phyloP scores from a whole-genome alignment of 2,329 filamentous ascomycete species.

The Colletotrichum brevisporum region DNA sequence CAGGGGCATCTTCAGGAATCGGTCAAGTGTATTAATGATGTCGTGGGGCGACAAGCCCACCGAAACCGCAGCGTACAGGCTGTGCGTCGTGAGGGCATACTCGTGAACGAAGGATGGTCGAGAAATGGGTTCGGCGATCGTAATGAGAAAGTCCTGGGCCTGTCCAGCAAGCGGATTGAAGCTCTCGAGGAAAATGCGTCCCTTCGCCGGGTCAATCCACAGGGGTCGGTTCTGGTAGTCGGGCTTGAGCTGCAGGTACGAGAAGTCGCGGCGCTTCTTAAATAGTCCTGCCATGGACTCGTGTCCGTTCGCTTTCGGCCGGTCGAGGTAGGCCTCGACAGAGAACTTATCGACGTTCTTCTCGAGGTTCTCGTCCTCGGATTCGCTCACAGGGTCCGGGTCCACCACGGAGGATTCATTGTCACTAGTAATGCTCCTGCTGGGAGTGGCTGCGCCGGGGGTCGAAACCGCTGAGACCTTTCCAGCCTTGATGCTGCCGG shows the following conservation, averaged over 20 bases:
- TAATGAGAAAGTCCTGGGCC: conserved; percentile 95
- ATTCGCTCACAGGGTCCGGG: conserved; percentile 48
- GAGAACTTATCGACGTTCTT: conserved; percentile 74
- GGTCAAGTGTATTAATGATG: conserved; percentile 90
- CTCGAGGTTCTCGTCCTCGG: conserved; percentile 68
- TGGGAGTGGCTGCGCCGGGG: conserved; percentile 72
- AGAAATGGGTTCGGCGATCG: conserved; percentile 93
- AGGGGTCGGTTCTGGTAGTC: conserved; percentile 92
- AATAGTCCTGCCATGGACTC: conserved; percentile 49
- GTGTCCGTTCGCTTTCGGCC: conserved; percentile 34
- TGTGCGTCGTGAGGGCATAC: conserved; percentile 92
- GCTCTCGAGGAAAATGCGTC: conserved; percentile 92
- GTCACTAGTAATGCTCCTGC: conserved; percentile 69
- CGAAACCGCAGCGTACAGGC: conserved; percentile 94
- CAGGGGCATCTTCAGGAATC: conserved; percentile 89
- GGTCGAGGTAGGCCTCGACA: conserved; percentile 60
- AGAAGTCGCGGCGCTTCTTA: conserved; percentile 75
- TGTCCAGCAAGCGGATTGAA: conserved; percentile 90
- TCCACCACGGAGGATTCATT: conserved; percentile 59
- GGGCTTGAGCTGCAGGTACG: conserved; percentile 84
- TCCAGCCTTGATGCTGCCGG: conserved; percentile 67
- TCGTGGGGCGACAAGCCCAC: conserved; percentile 92
- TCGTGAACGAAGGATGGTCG: conserved; percentile 93
- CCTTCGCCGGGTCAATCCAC: conserved; percentile 92
- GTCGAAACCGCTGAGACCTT: conserved; percentile 72